Conservation (phyloP, 2,329 filamentous ascomycete genomes). For the Diplodia mutila region DNA sequence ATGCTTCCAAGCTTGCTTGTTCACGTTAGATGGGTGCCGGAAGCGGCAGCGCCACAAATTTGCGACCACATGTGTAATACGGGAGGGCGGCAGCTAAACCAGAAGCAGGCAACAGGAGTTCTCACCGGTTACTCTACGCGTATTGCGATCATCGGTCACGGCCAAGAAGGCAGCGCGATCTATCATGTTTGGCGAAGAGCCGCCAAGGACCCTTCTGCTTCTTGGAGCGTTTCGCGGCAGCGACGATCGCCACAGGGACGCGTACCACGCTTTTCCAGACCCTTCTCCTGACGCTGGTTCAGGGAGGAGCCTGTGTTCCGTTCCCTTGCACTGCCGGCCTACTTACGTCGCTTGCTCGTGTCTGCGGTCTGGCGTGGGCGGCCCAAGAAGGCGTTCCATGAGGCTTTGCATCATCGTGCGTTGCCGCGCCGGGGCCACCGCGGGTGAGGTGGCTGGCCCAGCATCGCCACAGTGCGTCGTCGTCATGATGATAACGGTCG, state of each 20-base stretch:
- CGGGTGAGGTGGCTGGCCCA: not conserved
- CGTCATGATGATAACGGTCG: not conserved
- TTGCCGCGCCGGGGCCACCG: not conserved
- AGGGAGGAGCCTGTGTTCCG: not conserved
- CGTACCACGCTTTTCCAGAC: slow-evolving; percentile 5
- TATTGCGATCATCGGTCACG: not conserved
- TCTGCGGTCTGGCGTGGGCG: not conserved
- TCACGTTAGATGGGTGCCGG: not conserved
- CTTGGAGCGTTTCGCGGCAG: slow-evolving; percentile 10
- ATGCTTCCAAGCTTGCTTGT: not conserved
- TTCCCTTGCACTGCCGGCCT: too few species aligned
- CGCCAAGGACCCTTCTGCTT: slow-evolving; percentile 13
- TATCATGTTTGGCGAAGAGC: slow-evolving; percentile 20
- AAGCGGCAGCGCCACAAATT: slow-evolving; percentile 15
- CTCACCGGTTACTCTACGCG: not conserved
- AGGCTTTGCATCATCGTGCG: not conserved
- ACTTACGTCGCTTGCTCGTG: not conserved
- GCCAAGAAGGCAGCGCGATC: slow-evolving; percentile 4
- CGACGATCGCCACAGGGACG: slow-evolving; percentile 21
- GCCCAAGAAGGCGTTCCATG: not conserved
- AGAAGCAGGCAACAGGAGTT: not conserved
- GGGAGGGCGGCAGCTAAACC: not conserved
- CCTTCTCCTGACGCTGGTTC: not conserved
- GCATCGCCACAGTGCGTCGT: slow-evolving; percentile 2
- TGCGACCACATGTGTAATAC: not conserved